Percentiles rank a stretch among this genome's conserved stretches.
phyloP scores from a whole-genome alignment of 78 protist species.

The Dictyostelium firmibasis region DNA sequence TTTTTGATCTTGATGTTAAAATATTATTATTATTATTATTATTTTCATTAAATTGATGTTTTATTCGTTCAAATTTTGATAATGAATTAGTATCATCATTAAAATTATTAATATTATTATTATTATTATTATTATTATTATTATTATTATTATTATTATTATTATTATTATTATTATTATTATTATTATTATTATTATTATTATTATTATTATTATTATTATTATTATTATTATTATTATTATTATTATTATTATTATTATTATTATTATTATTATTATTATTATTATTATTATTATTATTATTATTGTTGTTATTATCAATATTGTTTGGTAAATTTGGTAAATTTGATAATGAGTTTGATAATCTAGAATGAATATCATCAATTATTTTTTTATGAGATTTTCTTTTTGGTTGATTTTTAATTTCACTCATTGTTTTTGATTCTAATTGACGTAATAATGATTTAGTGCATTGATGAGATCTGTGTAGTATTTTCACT shows the following conservation, averaged over 20 bases:
- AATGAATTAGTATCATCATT: too few relatives aligned
- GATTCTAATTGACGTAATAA: not conserved
- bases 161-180: too few relatives aligned
- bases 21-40: too few relatives aligned
- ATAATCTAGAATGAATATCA: not conserved
- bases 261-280: not conserved
- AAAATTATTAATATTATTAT: too few relatives aligned
- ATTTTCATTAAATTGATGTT: too few relatives aligned
- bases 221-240: too few relatives aligned
- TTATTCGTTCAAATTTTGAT: too few relatives aligned
- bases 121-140: too few relatives aligned
- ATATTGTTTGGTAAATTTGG: not conserved
- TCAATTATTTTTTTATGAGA: not conserved
- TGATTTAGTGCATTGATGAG: not conserved
- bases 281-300: not conserved
- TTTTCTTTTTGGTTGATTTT: not conserved
- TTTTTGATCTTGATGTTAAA: not conserved
- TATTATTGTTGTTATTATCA: not conserved
- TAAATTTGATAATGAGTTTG: not conserved
- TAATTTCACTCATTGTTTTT: not conserved
- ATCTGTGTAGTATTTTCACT: not conserved
- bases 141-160: too few relatives aligned
- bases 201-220: too few relatives aligned
- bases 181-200: too few relatives aligned
- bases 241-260: too few relatives aligned